Conservation (phyloP, 345 rosid species). For the Orychophragmus violaceus region DNA sequence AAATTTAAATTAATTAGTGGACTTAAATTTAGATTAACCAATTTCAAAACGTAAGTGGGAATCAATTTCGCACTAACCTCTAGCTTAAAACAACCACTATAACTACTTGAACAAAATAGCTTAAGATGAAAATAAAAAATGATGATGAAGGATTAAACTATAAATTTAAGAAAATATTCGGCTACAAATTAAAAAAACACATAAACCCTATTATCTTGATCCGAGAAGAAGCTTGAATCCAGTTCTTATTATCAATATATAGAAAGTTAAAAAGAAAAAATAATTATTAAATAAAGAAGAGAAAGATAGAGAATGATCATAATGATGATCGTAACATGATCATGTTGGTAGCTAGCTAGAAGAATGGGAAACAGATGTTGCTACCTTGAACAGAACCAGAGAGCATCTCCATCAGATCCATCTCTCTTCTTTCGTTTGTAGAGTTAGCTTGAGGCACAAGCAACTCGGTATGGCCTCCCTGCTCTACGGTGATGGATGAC, state of each 20-base stretch:
- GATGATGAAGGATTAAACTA: not conserved
- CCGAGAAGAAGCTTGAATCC: not conserved
- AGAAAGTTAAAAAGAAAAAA: constrained; percentile 1
- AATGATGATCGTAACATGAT: not conserved
- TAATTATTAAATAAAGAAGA: constrained; percentile 8
- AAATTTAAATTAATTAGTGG: not conserved
- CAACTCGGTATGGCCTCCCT: constrained; percentile 11
- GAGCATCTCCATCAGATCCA: constrained; percentile 95
- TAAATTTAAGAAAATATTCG: not conserved
- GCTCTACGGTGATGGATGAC: constrained; percentile 8
- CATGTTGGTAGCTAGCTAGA: constrained; percentile 14
- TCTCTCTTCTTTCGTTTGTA: constrained; percentile 45
- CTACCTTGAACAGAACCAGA: constrained; percentile 42
- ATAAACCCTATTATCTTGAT: constrained; percentile 5
- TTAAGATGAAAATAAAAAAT: too few species aligned
- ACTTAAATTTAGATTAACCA: not conserved
- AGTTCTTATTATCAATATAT: not conserved
- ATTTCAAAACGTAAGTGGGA: constrained; percentile 16
- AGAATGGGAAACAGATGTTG: constrained; percentile 20
- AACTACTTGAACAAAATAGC: constrained; percentile 2
- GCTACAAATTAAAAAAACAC: not conserved
- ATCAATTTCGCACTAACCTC: not conserved
- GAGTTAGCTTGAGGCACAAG: constrained; percentile 25
- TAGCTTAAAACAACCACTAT: not conserved
- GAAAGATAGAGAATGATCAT: constrained; percentile 3